phyloP scores from a whole-genome alignment of 1,284 basidiomycete genomes.

The Cryptococcus amylolentus region DNA sequence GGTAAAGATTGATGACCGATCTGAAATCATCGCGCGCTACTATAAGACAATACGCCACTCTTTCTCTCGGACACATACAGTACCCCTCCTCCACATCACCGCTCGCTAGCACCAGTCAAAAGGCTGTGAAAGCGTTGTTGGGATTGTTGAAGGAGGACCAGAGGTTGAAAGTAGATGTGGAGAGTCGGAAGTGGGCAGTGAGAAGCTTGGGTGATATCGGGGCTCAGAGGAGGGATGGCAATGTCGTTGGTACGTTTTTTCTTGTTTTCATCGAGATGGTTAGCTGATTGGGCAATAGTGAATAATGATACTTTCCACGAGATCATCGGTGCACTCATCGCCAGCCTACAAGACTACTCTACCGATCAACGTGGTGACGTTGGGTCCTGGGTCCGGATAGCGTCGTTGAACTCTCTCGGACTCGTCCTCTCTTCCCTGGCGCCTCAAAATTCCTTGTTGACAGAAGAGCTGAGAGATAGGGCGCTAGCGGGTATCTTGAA shows the following conservation, averaged over 20 bases:
- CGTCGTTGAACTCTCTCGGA: constrained; percentile 56
- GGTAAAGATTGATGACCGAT: constrained; percentile 62
- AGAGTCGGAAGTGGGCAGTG: constrained; percentile 41
- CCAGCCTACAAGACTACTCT: constrained; percentile 81
- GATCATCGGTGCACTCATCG: constrained; percentile 48
- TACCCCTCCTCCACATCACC: constrained; percentile 51
- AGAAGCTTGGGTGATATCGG: constrained; percentile 31
- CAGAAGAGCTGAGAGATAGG: neutral
- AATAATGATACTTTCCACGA: constrained; percentile 2
- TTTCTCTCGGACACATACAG: constrained; percentile 68
- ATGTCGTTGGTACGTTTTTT: constrained; percentile 19
- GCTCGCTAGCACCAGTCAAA: neutral
- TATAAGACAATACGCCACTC: constrained; percentile 69
- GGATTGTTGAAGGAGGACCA: constrained; percentile 20
- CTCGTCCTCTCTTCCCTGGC: constrained; percentile 19
- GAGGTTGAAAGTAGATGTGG: constrained; percentile 40
- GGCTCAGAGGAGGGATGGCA: constrained; percentile 4
- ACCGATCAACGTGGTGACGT: constrained; percentile 94
- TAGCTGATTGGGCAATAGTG: constrained; percentile 16
- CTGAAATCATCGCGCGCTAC: constrained; percentile 55
- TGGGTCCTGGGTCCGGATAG: constrained; percentile 90
- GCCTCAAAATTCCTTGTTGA: neutral
- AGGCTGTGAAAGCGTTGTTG: constrained; percentile 24
- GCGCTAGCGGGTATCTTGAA: constrained; percentile 70
- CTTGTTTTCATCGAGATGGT: neutral